phyloP scores from a whole-genome alignment of 257 asterid genomes.

The Fraxinus anomala region DNA sequence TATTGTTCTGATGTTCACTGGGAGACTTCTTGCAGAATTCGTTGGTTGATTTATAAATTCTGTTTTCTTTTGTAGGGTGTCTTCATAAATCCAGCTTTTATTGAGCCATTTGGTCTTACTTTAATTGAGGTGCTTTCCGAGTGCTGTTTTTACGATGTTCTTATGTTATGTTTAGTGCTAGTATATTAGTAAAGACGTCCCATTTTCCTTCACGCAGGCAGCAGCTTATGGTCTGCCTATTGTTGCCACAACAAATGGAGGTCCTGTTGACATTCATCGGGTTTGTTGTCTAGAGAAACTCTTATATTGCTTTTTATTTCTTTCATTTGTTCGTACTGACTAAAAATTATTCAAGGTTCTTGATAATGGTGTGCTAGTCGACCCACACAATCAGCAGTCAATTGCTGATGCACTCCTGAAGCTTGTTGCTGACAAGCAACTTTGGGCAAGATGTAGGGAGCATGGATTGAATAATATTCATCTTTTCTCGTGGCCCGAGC shows the following conservation, averaged over 20 bases:
- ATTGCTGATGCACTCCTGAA: slow-evolving; percentile 68
- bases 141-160: slow-evolving; percentile 3
- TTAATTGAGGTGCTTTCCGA: slow-evolving; percentile 61
- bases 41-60: not conserved
- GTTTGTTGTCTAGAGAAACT: slow-evolving; percentile 35
- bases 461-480: slow-evolving; percentile 63
- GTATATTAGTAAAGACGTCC: not conserved
- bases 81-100: slow-evolving; percentile 82
- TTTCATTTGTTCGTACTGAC: slow-evolving; percentile 27
- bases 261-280: slow-evolving; percentile 86
- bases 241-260: slow-evolving; percentile 85
- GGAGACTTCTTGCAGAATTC: slow-evolving; percentile 1
- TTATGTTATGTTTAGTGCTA: not conserved
- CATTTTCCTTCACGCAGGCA: slow-evolving; percentile 49
- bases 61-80: slow-evolving; percentile 58
- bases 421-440: slow-evolving; percentile 73
- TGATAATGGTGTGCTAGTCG: slow-evolving; percentile 69
- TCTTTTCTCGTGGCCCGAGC: slow-evolving; percentile 83
- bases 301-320: not conserved
- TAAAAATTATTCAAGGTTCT: slow-evolving; percentile 49
- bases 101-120: slow-evolving; percentile 88
- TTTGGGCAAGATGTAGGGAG: slow-evolving; percentile 68
- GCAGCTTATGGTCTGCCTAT: slow-evolving; percentile 88
- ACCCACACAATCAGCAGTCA: slow-evolving; percentile 69
- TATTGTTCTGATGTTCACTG: not conserved